A percentile compares a stretch with the other conserved stretches of the same genome.
Conservation (phyloP, 495 filamentous ascomycete species). For the Aspergillus haitiensis region DNA sequence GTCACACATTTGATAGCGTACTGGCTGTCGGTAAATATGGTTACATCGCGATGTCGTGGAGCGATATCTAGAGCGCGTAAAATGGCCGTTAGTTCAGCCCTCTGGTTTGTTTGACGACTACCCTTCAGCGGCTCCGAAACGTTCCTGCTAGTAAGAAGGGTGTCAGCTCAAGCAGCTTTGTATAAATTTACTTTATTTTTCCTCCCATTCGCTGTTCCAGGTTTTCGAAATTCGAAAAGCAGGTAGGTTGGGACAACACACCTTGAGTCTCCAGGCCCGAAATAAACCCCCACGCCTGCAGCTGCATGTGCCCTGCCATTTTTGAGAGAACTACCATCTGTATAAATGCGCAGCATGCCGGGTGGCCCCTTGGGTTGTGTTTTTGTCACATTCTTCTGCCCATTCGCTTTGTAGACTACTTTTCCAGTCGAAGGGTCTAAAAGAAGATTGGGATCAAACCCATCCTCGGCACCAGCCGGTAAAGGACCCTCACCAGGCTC, state of each 20-base stretch:
- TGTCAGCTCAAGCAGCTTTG: slow-evolving; percentile 26
- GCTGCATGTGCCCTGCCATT: slow-evolving; percentile 73
- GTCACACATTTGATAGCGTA: slow-evolving; percentile 92
- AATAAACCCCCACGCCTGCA: slow-evolving; percentile 87
- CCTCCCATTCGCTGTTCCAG: not conserved
- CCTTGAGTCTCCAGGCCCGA: slow-evolving; percentile 72
- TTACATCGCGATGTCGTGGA: slow-evolving; percentile 60
- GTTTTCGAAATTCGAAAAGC: not conserved
- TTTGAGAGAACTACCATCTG: slow-evolving; percentile 78
- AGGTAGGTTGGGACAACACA: slow-evolving; percentile 36
- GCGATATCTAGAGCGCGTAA: slow-evolving; percentile 77
- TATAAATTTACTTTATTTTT: not conserved
- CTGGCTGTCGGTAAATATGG: slow-evolving; percentile 78
- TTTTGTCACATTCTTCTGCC: slow-evolving; percentile 50
- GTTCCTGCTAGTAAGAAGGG: slow-evolving; percentile 59
- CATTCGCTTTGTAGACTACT: slow-evolving; percentile 56
- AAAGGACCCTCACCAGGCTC: slow-evolving; percentile 56
- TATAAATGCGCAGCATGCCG: slow-evolving; percentile 73
- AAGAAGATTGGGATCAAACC: slow-evolving; percentile 60
- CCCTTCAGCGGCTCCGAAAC: slow-evolving; percentile 79
- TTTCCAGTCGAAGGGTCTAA: slow-evolving; percentile 58
- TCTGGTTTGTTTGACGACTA: slow-evolving; percentile 83
- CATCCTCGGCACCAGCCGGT: slow-evolving; percentile 57
- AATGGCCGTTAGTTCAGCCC: slow-evolving; percentile 89
- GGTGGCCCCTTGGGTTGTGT: slow-evolving; percentile 36